These are phyloP conservation scores for Begonia fuchsioides DNA, from an alignment of 306 rosid genomes.

Conservation along the genomic window DNA sequence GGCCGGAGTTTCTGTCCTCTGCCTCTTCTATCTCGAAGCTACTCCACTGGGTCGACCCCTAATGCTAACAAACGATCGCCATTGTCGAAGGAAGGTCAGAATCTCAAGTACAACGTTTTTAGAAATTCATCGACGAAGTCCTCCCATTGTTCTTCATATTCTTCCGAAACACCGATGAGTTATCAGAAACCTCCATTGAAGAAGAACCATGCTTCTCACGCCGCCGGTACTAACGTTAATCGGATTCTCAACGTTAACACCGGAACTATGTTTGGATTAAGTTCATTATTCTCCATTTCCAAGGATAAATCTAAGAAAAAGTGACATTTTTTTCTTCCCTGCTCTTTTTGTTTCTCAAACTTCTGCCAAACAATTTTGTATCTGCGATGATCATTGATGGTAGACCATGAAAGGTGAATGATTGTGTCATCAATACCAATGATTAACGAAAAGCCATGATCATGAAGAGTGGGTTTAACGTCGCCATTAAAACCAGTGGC, in stretches of 20 bases:
- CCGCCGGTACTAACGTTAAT: conserved; percentile 33
- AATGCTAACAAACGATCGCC: conserved; percentile 26
- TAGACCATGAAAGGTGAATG: too few species aligned
- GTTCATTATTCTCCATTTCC: conserved; percentile 54
- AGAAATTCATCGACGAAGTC: conserved; percentile 23
- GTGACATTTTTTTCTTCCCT: conserved; percentile 9
- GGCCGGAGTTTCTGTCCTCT: conserved; percentile 69
- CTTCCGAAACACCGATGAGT: conserved; percentile 5
- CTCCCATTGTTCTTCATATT: conserved; percentile 6
- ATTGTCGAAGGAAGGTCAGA: conserved; percentile 30
- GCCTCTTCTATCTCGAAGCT: conserved; percentile 71
- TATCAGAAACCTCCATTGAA: conserved; percentile 64
- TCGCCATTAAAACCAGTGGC: too few species aligned
- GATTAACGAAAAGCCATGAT: too few species aligned
- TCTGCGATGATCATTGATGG: too few species aligned
- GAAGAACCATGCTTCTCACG: conserved; percentile 39
- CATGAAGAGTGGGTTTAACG: too few species aligned
- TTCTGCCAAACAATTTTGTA: neutral
- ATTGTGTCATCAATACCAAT: too few species aligned
- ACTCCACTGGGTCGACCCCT: conserved; percentile 62
- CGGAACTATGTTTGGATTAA: conserved; percentile 53
- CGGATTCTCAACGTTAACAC: conserved; percentile 65
- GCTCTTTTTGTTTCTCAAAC: neutral
- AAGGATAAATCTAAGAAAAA: conserved; percentile 57
- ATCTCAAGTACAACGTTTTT: conserved; percentile 29